Conservation (phyloP, 1,284 basidiomycete genomes). For the Salmacisia buchloeana region DNA sequence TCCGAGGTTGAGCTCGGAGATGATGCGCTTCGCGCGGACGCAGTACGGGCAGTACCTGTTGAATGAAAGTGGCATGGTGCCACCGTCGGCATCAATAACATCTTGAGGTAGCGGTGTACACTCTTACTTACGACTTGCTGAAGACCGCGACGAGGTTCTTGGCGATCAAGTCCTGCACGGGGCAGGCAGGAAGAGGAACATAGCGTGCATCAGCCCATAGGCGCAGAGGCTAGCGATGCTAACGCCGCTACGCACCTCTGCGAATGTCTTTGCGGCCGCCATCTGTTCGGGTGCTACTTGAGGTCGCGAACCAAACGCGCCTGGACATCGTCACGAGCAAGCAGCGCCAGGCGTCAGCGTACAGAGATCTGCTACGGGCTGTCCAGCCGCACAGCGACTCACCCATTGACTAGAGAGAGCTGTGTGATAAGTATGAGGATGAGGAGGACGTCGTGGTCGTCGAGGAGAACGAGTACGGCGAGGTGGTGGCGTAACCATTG, state of each 20-base stretch:
- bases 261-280: background rate
- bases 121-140: constrained; percentile 8
- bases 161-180: constrained; percentile 6
- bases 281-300: background rate
- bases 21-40: background rate
- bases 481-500: background rate
- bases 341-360: background rate
- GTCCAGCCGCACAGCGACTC: too few relatives aligned
- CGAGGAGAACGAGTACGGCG: background rate
- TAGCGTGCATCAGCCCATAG: too few relatives aligned
- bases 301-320: background rate
- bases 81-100: background rate
- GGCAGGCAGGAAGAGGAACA: background rate
- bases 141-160: constrained; percentile 6
- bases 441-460: background rate
- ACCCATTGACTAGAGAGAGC: background rate
- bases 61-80: background rate
- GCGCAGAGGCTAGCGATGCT: too few relatives aligned
- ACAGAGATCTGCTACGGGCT: too few relatives aligned
- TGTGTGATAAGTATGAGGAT: background rate
- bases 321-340: background rate
- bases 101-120: background rate
- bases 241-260: background rate
- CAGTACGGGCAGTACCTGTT: constrained; percentile 3
- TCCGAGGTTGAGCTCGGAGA: constrained; percentile 1